Percentiles rank a stretch among this genome's conserved stretches.
Conservation (phyloP, 129 eudicot genomes). For the Mikania micrantha region DNA sequence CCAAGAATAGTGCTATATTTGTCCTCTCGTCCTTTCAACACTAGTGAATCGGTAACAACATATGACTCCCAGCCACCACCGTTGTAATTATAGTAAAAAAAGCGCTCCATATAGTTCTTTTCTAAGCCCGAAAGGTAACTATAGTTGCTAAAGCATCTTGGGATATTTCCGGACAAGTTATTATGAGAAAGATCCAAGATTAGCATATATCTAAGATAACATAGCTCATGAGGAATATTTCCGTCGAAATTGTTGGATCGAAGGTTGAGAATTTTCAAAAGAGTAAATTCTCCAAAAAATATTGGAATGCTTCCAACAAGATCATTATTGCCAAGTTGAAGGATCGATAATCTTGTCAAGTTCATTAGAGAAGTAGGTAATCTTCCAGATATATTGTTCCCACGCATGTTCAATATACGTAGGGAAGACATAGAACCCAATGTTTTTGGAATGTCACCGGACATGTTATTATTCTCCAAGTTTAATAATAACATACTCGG, state of each 20-base stretch:
- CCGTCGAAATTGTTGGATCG: slow-evolving; percentile 17
- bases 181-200: too few relatives aligned
- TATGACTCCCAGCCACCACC: not conserved
- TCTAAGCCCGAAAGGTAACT: not conserved
- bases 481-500: not conserved
- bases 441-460: slow-evolving; percentile 14
- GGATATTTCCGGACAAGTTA: slow-evolving; percentile 11
- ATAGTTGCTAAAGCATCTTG: not conserved
- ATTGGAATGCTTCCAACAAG: slow-evolving; percentile 7
- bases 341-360: not conserved
- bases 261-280: slow-evolving; percentile 15
- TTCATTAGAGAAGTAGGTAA: slow-evolving; percentile 10
- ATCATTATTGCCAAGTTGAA: slow-evolving; percentile 6
- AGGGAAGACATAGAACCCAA: not conserved
- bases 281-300: slow-evolving; percentile 4
- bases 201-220: slow-evolving; percentile 11
- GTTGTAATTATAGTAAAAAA: slow-evolving; percentile 1
- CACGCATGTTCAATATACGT: slow-evolving; percentile 9
- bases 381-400: slow-evolving; percentile 17
- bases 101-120: not conserved
- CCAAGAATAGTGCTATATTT: not conserved
- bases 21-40: not conserved
- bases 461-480: not conserved
- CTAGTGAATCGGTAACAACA: not conserved
- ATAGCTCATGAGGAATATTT: slow-evolving; percentile 20